Base-by-base conservation (phyloP, 73 alveolate species). In the Blepharisma stoltei region DNA sequence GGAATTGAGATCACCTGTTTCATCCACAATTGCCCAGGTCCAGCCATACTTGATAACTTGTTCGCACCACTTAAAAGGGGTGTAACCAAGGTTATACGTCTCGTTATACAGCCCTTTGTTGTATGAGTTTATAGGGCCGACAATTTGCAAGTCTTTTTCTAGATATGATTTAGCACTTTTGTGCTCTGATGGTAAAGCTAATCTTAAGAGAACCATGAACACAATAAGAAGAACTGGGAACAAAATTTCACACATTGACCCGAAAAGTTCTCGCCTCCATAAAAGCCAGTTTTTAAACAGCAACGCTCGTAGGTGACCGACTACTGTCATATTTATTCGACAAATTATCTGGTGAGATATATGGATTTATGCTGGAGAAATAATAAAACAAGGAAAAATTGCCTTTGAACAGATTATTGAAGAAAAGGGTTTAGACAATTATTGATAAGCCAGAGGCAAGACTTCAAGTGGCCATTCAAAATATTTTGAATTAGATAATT, bases 251-350 rank as follows among this genome's bases (percentile, higher is more conserved):
- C 83, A 88, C 45, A 80, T 41, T 0, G 97, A 87, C 25, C 92
- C 86, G 48, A 73, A 53, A 66, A 80, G 60, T 54, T 79, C 71
- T 53, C 98, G 60, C 55, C 80, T 81, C 94, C 93, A 86, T 32
- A 82, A 70, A 9, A 90, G 86, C 75, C 89, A 70, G 80, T 92
- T 92, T 82, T 92, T 92, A 52, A 89, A 86, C 55, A 84, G 69
- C 14, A 92, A 85, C 21, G 98, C 94, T 54, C 78, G 48, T 20
- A 81, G 71, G 45, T 88, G 95, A 27, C 86, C 80, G 0, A 85
- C 81, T 9, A 46, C 11, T 1, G 79, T n/a, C 65, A 38, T 46
- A 9, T 44, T 69, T 69, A 69, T 43, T 69, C n/a, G 23, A 52
- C 41, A 32, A 32, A 32, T 32, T 32, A 32, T 32, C 41, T 32